Evolutionary conservation across 2,329 filamentous ascomycete genomes (phyloP).

Genomic region (Pestalotiopsis sp.): DNA sequence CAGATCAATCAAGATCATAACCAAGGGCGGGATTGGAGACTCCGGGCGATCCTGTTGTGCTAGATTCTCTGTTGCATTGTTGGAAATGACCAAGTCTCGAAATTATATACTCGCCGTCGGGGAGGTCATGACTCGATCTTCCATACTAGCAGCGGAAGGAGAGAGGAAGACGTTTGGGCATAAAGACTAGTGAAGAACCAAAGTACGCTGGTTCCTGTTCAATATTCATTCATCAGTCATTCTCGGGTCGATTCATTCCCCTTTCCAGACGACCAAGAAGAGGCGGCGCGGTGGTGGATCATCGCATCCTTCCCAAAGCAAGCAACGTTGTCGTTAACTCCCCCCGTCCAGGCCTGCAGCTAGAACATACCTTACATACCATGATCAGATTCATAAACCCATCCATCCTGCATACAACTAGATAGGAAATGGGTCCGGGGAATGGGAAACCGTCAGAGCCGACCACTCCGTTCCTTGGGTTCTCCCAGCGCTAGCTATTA

Average conservation of each 20-base stretch:
- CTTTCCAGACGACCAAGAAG: neutral
- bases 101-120: no score
- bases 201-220: no score
- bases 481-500: neutral
- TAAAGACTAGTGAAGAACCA: no score
- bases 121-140: no score
- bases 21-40: neutral
- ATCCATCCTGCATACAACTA: neutral
- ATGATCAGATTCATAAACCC: neutral
- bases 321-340: neutral
- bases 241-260: neutral
- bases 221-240: no score
- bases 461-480: neutral
- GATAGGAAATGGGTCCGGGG: constrained; percentile 2
- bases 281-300: neutral
- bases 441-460: neutral
- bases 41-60: neutral
- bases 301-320: neutral
- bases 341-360: neutral
- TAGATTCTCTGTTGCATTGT: no score
- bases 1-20: neutral
- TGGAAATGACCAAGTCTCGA: no score
- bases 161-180: no score
- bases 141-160: no score
- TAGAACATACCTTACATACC: neutral